Base-by-base conservation (phyloP, 163 green algal species). In the Scenedesmus sp. region DNA sequence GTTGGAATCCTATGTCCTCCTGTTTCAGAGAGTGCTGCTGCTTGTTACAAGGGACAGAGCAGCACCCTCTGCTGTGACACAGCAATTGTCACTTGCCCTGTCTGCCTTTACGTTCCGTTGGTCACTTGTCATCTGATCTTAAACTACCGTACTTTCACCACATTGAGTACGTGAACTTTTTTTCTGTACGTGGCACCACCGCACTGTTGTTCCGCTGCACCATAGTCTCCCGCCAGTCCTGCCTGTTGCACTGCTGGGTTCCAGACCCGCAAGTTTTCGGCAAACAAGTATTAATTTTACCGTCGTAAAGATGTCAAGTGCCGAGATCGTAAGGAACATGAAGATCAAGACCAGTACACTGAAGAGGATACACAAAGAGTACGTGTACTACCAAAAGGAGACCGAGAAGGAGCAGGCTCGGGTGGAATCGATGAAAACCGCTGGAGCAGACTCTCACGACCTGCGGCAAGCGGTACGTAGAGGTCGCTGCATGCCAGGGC, bases 271-370 rank as follows among this genome's bases (percentile, higher is more conserved):
- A 20, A 7, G 30, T 35, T 30, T 20, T 40, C 7, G 7, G 26
- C 65, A 76, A 37, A 2, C 3, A 76, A 40, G 40, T 20, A 1
- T 9, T 16, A 76, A 24, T 37, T 40, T 5, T 30, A 70, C 56
- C 22, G 22, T 40, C 0, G 7, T 18, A 26, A 76, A 30, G 30
- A 94, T 93, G 90, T 93, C 91, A 4, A 61, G 84, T 6, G 92
- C 93, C 20, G 93, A 94, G 0, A 91, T 96, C 22, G 79, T 95
- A 5, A 92, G 94, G 49, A 88, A 94, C 26, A 61, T 98, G 5
- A 98, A 97, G 79, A 96, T 99, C 53, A 99, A 99, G 93, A 97
- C 96, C 7, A 95, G 89, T 12, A 96, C 92, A 43, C 89, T 99
- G 0, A 97, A 95, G 85, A 93, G 97, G 30, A 91, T 98, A 40